These are phyloP conservation scores for Aureobasidium mangrovei DNA, from an alignment of 2,329 filamentous ascomycete species.

Conservation along the genomic window DNA sequence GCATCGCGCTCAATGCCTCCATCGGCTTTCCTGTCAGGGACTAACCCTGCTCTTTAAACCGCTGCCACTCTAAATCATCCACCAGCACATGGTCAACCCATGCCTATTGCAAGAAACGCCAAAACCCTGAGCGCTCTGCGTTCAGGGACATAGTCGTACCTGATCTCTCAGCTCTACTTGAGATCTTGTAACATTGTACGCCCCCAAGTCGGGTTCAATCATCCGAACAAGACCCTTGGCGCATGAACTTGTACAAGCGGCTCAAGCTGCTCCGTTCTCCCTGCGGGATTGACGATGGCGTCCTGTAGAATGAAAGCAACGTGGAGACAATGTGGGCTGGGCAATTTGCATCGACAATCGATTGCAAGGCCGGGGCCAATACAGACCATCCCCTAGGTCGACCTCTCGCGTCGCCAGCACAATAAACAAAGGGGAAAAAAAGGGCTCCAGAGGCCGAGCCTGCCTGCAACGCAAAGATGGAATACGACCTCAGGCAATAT, in stretches of 20 bases:
- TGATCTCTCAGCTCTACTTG: not conserved
- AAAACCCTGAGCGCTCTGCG: too few relatives aligned
- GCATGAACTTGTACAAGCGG: constrained; percentile 9
- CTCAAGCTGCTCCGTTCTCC: not conserved
- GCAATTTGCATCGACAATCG: too few relatives aligned
- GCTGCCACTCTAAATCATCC: too few relatives aligned
- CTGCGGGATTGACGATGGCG: not conserved
- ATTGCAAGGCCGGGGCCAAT: too few relatives aligned
- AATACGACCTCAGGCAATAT: constrained; percentile 7
- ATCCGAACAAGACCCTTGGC: constrained; percentile 2
- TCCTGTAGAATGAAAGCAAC: not conserved
- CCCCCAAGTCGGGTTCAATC: not conserved
- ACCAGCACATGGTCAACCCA: not conserved
- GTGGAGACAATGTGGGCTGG: not conserved
- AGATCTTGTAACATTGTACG: not conserved
- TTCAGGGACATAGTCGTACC: not conserved
- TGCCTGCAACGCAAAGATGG: not conserved
- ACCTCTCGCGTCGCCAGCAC: too few relatives aligned
- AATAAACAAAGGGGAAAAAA: not conserved
- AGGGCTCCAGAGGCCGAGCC: not conserved
- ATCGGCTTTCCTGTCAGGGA: constrained; percentile 3
- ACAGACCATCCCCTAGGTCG: too few relatives aligned
- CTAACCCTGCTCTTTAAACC: not conserved
- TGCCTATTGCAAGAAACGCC: not conserved
- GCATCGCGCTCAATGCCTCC: not conserved